Conservation (phyloP, 768 basidiomycete species). For the Mycena capillaripes region DNA sequence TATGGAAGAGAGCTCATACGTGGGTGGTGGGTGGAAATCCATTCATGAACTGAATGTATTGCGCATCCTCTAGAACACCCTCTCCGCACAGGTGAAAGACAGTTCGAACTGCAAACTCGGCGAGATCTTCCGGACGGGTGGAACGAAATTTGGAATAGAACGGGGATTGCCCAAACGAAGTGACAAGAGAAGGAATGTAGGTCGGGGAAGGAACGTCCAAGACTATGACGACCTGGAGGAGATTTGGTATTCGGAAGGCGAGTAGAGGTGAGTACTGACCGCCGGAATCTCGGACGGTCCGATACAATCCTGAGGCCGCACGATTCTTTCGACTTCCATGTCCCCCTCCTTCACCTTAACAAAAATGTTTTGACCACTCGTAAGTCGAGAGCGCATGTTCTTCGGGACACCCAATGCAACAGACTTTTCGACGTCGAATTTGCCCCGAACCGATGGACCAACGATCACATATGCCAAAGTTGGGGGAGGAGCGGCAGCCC, state of each 20-base stretch:
- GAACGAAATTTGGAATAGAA: slow-evolving; percentile 67
- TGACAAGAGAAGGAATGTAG: slow-evolving; percentile 67
- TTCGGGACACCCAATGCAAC: slow-evolving; percentile 33
- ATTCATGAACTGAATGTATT: slow-evolving; percentile 82
- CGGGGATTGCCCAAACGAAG: slow-evolving; percentile 60
- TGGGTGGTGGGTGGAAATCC: slow-evolving; percentile 71
- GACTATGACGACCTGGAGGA: slow-evolving; percentile 69
- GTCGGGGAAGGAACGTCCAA: slow-evolving; percentile 78
- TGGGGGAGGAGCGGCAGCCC: slow-evolving; percentile 35
- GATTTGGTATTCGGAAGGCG: neutral
- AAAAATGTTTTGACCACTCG: slow-evolving; percentile 25
- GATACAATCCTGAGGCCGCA: slow-evolving; percentile 32
- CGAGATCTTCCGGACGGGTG: slow-evolving; percentile 43
- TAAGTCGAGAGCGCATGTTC: slow-evolving; percentile 31
- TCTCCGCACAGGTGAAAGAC: slow-evolving; percentile 83
- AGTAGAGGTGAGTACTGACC: slow-evolving; percentile 46
- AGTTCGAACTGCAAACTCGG: slow-evolving; percentile 60
- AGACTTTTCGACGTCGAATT: slow-evolving; percentile 39
- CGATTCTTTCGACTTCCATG: slow-evolving; percentile 21
- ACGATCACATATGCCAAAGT: slow-evolving; percentile 52
- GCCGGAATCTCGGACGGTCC: slow-evolving; percentile 60
- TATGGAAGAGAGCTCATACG: slow-evolving; percentile 57
- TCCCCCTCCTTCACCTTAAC: slow-evolving; percentile 34
- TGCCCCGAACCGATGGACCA: slow-evolving; percentile 53
- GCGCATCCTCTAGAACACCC: slow-evolving; percentile 75